A percentile compares a stretch with the other conserved stretches of the same genome.
Conservation (phyloP, 495 filamentous ascomycete species). For the Annulohypoxylon maeteangense region DNA sequence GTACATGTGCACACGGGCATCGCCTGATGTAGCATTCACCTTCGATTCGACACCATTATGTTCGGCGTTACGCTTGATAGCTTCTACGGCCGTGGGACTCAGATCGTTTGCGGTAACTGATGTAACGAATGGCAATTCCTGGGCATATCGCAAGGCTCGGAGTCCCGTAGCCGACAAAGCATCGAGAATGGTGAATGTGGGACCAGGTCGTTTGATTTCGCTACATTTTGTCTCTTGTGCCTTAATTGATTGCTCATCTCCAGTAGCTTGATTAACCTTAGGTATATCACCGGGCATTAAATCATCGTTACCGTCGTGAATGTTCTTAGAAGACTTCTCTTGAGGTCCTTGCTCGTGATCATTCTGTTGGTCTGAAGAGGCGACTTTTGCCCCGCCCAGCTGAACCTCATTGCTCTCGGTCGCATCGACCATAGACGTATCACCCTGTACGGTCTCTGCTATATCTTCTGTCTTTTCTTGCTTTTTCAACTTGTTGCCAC, state of each 20-base stretch:
- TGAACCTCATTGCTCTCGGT: constrained; percentile 14
- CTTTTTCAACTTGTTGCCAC: constrained; percentile 44
- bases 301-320: neutral
- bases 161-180: constrained; percentile 95
- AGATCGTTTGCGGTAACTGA: constrained; percentile 91
- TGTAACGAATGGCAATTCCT: constrained; percentile 85
- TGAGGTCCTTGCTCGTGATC: constrained; percentile 30
- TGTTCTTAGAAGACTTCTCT: constrained; percentile 20
- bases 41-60: constrained; percentile 79
- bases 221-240: constrained; percentile 38
- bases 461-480: constrained; percentile 27
- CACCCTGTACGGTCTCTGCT: constrained; percentile 27
- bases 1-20: constrained; percentile 95
- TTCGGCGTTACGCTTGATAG: constrained; percentile 83
- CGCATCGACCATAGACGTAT: constrained; percentile 24
- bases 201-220: constrained; percentile 28
- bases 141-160: constrained; percentile 89
- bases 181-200: constrained; percentile 84
- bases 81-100: constrained; percentile 76
- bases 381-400: neutral
- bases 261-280: constrained; percentile 8
- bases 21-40: constrained; percentile 76
- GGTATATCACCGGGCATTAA: neutral
- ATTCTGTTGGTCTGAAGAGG: constrained; percentile 31
- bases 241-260: constrained; percentile 14